Evolutionary conservation across 2,329 filamentous ascomycete genomes (phyloP), one percentile per base, ranked within the genome.

Genomic region (Phialocephala sp.): DNA sequence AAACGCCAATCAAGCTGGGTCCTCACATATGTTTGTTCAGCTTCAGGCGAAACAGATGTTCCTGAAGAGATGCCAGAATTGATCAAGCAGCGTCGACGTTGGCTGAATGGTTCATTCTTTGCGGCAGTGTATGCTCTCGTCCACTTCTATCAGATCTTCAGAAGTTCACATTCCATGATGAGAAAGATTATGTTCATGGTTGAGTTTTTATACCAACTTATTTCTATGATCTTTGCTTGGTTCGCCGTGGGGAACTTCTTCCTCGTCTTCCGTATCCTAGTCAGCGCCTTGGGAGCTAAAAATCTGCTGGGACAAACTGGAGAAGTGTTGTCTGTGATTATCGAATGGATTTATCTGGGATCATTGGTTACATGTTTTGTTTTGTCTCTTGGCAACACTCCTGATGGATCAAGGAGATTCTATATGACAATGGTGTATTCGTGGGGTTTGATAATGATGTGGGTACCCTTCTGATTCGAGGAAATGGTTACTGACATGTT

Each of bases 351-450:
- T 8, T 98, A 98, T 77, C 91, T 96, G 57, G 91, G 90, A 37
- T 93, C 91, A 18, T 82, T 98, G 60, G 90, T 97, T 58, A 93
- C 93, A 12, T 97, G 94, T 78, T 98, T 98, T 78, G 93, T 98
- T 32, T 82, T 98, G 32, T 90, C 94, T 15, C 87, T 98, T 76
- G 94, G 95, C 69, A 98, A 98, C 78, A 88, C 94, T 50, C 94
- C 94, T 5, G 90, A 95, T 72, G 95, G 95, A 37, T 97, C 92
- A 12, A 94, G 94, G 72, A 93, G 88, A 76, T 90, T 95, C 72
- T 98, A 98, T 80, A 90, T 94, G 82, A 91, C 91, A 59, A 97
- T 97, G 91, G 92, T 97, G 11, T 90, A 93, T 78, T 97, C 97
- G 82, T 98, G 94, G 94, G 92, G 89, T 45, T 83, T 91, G 66